Evolutionary conservation across 2,329 filamentous ascomycete species (phyloP), one percentile per base, ranked within the genome.

Genomic region (Colletotrichum sansevieriae): DNA sequence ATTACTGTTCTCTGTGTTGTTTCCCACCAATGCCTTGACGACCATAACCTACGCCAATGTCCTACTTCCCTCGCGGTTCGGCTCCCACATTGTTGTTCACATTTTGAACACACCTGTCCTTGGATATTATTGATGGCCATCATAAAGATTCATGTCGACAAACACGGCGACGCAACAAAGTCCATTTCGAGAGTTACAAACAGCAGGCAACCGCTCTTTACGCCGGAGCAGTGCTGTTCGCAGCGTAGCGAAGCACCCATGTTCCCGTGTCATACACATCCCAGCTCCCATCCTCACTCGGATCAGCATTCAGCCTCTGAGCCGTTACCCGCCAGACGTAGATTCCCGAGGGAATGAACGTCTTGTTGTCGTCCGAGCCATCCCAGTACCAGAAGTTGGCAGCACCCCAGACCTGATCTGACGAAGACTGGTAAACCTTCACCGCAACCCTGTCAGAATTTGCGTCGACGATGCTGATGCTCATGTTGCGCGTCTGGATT

Each of bases 331-430:
- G 46, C 65, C 60, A 68, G 6, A 39, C 41, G 25, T 64, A 64
- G 2, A 15, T 68, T 3, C 65, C 65, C 3, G 44, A 44, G 1
- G 65, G 52, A 4, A 64, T 20, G 15, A 39, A 57, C 1, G 44
- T 20, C 25, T 64, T 68, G n/a, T 64, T 47, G 2, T 10, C 65
- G 10, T 68, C 65, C 6, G 60, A 47, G 1, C 65, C 65, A 2
- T 68, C 52, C 65, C 65, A 64, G 10, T 64, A 68, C 65, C 65
- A 68, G 0, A 15, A 22, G 4, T 29, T n/a, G 2, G 2, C 35
- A 4, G n/a, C 37, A 2, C 52, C 54, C 60, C 65, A 68, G 3
- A 43, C 1, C 12, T 37, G 52, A 4, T 37, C 52, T 0, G 65
- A 46, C 8, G 65, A 25, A 2, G 59, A 46, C 29, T 64, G 51